Percentiles rank a stretch among this genome's conserved stretches.
Conservation (phyloP, 73 alveolate species). For the Paramecium caudatum region DNA sequence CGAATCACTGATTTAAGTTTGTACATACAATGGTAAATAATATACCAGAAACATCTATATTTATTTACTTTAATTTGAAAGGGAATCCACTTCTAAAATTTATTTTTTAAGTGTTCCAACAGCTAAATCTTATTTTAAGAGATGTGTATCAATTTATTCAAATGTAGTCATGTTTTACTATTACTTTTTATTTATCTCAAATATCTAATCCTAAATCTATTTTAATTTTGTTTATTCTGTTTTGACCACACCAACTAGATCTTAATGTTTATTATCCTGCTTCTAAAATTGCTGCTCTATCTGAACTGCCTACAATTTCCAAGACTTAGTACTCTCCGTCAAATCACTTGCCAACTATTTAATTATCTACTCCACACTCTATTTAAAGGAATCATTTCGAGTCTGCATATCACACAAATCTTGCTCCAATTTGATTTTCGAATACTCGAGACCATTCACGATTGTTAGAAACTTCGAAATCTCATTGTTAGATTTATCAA, state of each 20-base stretch:
- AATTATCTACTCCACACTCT: constrained; percentile 32
- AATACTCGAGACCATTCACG: not conserved
- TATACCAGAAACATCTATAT: not conserved
- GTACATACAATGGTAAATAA: constrained; percentile 31
- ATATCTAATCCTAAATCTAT: not conserved
- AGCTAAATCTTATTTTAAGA: not conserved
- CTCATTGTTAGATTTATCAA: not conserved
- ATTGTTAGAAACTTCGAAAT: not conserved
- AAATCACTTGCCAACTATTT: constrained; percentile 12
- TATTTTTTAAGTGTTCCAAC: constrained; percentile 2
- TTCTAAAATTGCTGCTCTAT: not conserved
- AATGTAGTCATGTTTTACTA: not conserved
- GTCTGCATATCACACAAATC: constrained; percentile 1
- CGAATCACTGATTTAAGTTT: constrained; percentile 10
- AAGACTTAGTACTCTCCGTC: not conserved
- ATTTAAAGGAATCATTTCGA: constrained; percentile 15
- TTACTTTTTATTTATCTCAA: constrained; percentile 1
- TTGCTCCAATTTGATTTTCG: constrained; percentile 3
- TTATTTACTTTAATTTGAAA: not conserved
- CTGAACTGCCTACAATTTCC: not conserved
- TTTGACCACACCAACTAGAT: not conserved
- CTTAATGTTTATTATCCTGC: not conserved
- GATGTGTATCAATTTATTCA: not conserved
- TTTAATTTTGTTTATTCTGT: not conserved
- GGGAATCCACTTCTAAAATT: not conserved